These are phyloP conservation scores for Phytophthora citrophthora DNA, from an alignment of 352 stramenopile species.

Conservation along the genomic window DNA sequence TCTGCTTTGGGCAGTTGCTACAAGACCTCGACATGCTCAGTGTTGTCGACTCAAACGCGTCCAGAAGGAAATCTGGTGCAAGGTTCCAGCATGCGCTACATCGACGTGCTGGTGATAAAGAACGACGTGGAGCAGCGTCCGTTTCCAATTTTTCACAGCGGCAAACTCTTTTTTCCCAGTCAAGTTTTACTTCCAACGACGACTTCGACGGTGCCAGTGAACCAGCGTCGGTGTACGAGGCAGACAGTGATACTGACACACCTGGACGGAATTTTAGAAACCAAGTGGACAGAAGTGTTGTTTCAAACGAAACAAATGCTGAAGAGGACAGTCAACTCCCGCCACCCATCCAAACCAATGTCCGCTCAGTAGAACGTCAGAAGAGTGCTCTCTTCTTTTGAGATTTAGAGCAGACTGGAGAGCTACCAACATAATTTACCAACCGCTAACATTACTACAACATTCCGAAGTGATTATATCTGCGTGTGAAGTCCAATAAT, in stretches of 20 bases:
- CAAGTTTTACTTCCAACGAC: slow-evolving; percentile 39
- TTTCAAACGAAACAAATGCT: background rate
- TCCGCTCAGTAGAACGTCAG: slow-evolving; percentile 18
- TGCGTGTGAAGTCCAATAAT: too few relatives aligned
- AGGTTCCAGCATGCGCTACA: slow-evolving; percentile 51
- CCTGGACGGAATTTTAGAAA: slow-evolving; percentile 8
- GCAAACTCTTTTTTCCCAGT: slow-evolving; percentile 52
- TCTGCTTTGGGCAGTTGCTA: slow-evolving; percentile 66
- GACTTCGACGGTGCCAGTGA: slow-evolving; percentile 44
- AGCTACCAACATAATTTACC: too few relatives aligned
- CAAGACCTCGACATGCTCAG: slow-evolving; percentile 68
- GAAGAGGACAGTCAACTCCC: slow-evolving; percentile 13
- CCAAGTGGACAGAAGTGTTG: slow-evolving; percentile 8
- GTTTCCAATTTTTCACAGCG: slow-evolving; percentile 47
- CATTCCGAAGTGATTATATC: too few relatives aligned
- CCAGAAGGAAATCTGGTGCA: slow-evolving; percentile 22
- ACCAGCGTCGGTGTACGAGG: slow-evolving; percentile 19
- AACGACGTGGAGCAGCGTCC: slow-evolving; percentile 8
- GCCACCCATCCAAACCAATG: slow-evolving; percentile 17
- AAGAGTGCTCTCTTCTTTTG: slow-evolving; percentile 21
- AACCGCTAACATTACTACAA: too few relatives aligned
- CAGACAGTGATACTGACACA: slow-evolving; percentile 14
- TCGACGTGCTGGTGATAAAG: background rate
- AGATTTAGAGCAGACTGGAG: background rate
- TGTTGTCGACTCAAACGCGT: slow-evolving; percentile 45